Evolutionary conservation across 495 filamentous ascomycete species (phyloP).

Genomic region (Penicillium bovifimosum): DNA sequence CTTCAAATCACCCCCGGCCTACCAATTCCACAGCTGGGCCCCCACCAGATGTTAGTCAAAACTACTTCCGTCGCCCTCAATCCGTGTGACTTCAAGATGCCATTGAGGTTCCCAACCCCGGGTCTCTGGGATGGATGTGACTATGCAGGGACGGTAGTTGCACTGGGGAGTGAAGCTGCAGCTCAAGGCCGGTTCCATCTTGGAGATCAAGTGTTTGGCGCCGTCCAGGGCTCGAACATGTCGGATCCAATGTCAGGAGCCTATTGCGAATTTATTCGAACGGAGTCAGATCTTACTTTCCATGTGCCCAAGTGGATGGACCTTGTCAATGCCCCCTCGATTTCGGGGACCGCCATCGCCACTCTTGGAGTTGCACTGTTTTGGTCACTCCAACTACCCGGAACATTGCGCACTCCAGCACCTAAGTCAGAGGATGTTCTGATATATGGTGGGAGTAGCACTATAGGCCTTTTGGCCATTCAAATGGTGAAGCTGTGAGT

Average conservation of each 20-base stretch:
- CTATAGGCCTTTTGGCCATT: constrained; percentile 40
- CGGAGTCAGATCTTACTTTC: constrained; percentile 20
- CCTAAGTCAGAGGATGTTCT: constrained; percentile 26
- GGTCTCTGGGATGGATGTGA: constrained; percentile 40
- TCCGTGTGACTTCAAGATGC: constrained; percentile 43
- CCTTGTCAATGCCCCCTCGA: constrained; percentile 2
- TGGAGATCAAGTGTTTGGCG: constrained; percentile 29
- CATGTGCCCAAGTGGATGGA: constrained; percentile 13
- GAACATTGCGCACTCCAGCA: constrained; percentile 21
- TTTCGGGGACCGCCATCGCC: constrained; percentile 24
- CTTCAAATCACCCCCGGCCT: constrained; percentile 13
- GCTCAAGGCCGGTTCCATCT: constrained; percentile 16
- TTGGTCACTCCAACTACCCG: constrained; percentile 26
- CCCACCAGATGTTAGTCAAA: constrained; percentile 24
- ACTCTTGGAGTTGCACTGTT: constrained; percentile 25
- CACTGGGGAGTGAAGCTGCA: constrained; percentile 17
- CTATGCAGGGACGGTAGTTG: constrained; percentile 38
- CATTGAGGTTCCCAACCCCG: constrained; percentile 23
- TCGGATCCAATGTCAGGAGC: constrained; percentile 27
- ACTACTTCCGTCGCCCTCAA: constrained; percentile 41
- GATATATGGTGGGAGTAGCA: constrained; percentile 42
- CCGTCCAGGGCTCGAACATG: constrained; percentile 32
- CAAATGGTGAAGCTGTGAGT: constrained; percentile 37
- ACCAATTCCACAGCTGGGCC: constrained; percentile 17
- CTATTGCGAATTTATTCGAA: constrained; percentile 31